Conservation (phyloP, 306 rosid genomes). For the Quillaja saponaria region DNA sequence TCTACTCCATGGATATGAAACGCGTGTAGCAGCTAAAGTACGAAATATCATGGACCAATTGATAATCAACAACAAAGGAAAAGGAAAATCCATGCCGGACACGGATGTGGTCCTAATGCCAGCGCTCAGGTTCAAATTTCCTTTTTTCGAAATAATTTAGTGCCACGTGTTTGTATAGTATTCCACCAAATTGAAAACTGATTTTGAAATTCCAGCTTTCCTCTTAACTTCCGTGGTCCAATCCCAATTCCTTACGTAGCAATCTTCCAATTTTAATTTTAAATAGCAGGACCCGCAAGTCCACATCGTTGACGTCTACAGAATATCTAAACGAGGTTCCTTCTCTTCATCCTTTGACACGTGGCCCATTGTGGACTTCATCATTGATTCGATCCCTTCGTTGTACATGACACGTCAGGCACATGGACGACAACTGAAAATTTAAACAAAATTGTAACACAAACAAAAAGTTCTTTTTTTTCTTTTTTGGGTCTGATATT, state of each 20-base stretch:
- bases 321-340: neutral
- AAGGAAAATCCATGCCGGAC: constrained; percentile 35
- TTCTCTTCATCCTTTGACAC: constrained; percentile 5
- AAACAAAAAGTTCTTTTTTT: too few relatives aligned
- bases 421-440: too few relatives aligned
- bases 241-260: constrained; percentile 33
- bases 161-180: constrained; percentile 28
- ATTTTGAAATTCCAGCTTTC: constrained; percentile 20
- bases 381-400: neutral
- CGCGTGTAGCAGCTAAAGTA: constrained; percentile 33
- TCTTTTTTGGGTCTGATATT: too few relatives aligned
- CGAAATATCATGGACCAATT: constrained; percentile 36
- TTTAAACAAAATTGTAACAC: too few relatives aligned
- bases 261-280: neutral
- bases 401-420: too few relatives aligned
- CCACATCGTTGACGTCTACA: constrained; percentile 31
- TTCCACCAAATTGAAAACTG: constrained; percentile 9
- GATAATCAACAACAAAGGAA: neutral
- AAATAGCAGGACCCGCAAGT: constrained; percentile 25
- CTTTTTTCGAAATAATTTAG: neutral
- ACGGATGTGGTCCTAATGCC: constrained; percentile 38
- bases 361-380: neutral
- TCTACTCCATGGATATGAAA: neutral
- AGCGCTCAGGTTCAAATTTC: constrained; percentile 1
- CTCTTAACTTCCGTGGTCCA: constrained; percentile 40